Percentiles rank a stretch among this genome's conserved stretches.
Conservation (phyloP, 2,329 filamentous ascomycete genomes). For the Polytolypa hystricis region DNA sequence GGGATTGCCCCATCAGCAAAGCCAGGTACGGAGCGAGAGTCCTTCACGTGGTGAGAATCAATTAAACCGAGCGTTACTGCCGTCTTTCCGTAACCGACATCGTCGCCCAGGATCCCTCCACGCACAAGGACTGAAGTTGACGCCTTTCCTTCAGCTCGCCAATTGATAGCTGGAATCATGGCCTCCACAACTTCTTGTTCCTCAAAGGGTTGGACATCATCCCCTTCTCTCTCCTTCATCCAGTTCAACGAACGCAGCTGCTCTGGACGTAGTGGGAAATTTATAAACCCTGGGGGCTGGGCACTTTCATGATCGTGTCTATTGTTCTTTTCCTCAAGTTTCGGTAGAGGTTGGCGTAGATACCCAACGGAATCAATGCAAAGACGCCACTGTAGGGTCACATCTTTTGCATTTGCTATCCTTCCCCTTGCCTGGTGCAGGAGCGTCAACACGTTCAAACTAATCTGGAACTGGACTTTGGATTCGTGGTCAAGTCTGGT, state of each 20-base stretch:
- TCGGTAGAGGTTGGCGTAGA: conserved; percentile 22
- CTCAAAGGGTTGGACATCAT: conserved; percentile 29
- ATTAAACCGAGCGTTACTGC: conserved; percentile 49
- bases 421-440: conserved; percentile 25
- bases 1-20: conserved; percentile 24
- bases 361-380: conserved; percentile 33
- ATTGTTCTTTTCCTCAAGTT: conserved; percentile 37
- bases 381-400: conserved; percentile 36
- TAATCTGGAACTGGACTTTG: conserved; percentile 28
- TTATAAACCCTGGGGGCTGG: conserved; percentile 28
- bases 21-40: conserved; percentile 8
- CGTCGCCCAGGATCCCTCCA: conserved; percentile 53
- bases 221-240: conserved; percentile 47
- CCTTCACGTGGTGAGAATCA: conserved; percentile 31
- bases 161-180: conserved; percentile 39
- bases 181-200: conserved; percentile 50
- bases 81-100: conserved; percentile 58
- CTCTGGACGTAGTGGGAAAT: conserved; percentile 35
- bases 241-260: conserved; percentile 47
- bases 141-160: conserved; percentile 45
- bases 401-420: conserved; percentile 12
- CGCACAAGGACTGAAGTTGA: conserved; percentile 29
- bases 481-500: conserved; percentile 20
- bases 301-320: conserved; percentile 19
- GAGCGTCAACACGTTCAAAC: conserved; percentile 28